These are phyloP conservation scores for Harrya chromipes DNA, from an alignment of 768 basidiomycete genomes.

Conservation along the genomic window DNA sequence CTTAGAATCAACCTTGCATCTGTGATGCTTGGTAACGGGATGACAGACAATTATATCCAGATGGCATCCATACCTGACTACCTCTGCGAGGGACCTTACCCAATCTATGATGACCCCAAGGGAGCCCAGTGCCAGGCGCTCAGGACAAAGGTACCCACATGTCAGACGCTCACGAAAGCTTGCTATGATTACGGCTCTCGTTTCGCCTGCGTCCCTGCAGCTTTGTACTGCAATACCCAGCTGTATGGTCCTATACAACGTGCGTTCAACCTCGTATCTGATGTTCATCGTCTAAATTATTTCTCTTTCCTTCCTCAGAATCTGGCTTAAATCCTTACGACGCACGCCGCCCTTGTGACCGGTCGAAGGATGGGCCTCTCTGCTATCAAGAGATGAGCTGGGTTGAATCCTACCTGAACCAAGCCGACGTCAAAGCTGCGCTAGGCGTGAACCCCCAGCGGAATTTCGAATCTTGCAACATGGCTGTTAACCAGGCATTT, in stretches of 20 bases:
- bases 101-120: constrained; percentile 68
- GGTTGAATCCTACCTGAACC: constrained; percentile 89
- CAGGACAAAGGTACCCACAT: constrained; percentile 63
- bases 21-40: constrained; percentile 83
- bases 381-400: constrained; percentile 82
- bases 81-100: constrained; percentile 78
- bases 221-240: constrained; percentile 76
- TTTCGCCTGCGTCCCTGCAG: constrained; percentile 70
- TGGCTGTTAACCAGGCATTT: constrained; percentile 80
- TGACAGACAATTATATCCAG: constrained; percentile 81
- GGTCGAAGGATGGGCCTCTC: constrained; percentile 60
- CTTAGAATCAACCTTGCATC: constrained; percentile 78
- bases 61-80: constrained; percentile 80
- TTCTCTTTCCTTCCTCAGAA: constrained; percentile 35
- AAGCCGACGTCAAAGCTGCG: constrained; percentile 68
- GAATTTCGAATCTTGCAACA: constrained; percentile 71
- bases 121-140: constrained; percentile 66
- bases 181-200: constrained; percentile 65
- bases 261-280: constrained; percentile 33
- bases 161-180: constrained; percentile 66
- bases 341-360: constrained; percentile 73
- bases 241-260: constrained; percentile 69
- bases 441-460: constrained; percentile 65
- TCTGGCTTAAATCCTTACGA: constrained; percentile 89
- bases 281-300: background rate